phyloP scores from a whole-genome alignment of 192 early-diverging fungal species.

The Entomortierella lignicola region DNA sequence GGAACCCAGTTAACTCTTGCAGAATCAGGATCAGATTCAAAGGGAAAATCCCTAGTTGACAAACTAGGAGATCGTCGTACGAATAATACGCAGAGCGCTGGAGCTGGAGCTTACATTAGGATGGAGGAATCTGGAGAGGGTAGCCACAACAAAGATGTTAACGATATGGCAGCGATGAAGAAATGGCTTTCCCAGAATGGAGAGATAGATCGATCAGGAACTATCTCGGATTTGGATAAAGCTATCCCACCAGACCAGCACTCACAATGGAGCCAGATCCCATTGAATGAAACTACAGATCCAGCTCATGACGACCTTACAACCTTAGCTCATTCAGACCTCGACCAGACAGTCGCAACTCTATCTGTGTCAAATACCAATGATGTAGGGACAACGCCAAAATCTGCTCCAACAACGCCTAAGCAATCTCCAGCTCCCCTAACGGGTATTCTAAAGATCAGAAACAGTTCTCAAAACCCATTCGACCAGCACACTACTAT shows the following conservation, averaged over 20 bases:
- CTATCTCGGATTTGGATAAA: slow-evolving; percentile 13
- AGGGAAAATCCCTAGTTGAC: background rate
- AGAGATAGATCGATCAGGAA: slow-evolving; percentile 3
- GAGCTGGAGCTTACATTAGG: background rate
- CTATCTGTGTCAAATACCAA: background rate
- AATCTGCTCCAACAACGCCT: background rate
- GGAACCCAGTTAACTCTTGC: background rate
- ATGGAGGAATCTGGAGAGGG: background rate
- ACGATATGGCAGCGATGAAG: slow-evolving; percentile 24
- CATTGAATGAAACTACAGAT: background rate
- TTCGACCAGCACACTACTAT: background rate
- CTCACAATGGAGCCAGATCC: slow-evolving; percentile 3
- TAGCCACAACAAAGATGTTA: slow-evolving; percentile 7
- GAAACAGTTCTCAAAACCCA: slow-evolving; percentile 36
- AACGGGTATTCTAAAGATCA: slow-evolving; percentile 39
- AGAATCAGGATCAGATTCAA: background rate
- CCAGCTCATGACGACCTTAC: slow-evolving; percentile 1
- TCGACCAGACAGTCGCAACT: background rate
- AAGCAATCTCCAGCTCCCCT: slow-evolving; percentile 4
- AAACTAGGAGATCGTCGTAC: background rate
- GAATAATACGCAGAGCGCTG: background rate
- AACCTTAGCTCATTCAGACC: background rate
- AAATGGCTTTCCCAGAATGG: slow-evolving; percentile 11
- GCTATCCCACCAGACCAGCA: slow-evolving; percentile 15
- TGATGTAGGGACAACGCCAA: background rate